These are phyloP conservation scores for Glarea lozoyensis DNA, from an alignment of 495 filamentous ascomycete genomes.

Conservation along the genomic window DNA sequence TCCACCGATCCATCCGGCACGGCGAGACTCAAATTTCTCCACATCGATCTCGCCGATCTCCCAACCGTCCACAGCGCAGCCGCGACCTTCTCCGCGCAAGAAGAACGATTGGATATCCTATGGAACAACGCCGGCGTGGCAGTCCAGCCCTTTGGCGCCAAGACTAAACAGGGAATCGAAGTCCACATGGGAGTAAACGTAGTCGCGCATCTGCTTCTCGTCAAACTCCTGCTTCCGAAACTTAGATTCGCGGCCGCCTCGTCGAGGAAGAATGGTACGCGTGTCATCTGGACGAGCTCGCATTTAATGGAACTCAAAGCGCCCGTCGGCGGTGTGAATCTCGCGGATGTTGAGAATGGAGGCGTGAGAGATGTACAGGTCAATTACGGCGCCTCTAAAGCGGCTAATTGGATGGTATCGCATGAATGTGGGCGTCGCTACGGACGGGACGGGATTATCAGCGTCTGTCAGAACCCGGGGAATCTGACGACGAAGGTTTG, in stretches of 20 bases:
- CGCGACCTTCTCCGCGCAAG: conserved; percentile 27
- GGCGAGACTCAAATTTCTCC: conserved; percentile 33
- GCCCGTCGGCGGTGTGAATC: conserved; percentile 22
- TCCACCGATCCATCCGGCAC: conserved; percentile 1
- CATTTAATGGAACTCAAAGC: conserved; percentile 19
- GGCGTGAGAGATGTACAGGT: conserved; percentile 4
- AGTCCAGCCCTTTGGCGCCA: conserved; percentile 17
- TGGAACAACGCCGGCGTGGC: conserved; percentile 48
- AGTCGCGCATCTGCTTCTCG: conserved; percentile 32
- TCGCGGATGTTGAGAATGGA: conserved; percentile 22
- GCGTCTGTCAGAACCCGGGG: conserved; percentile 9
- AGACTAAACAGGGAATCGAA: conserved; percentile 30
- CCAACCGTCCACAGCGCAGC: conserved; percentile 38
- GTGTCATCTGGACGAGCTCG: conserved; percentile 32
- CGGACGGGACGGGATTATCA: conserved; percentile 4
- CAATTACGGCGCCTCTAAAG: conserved; percentile 26
- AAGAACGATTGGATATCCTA: conserved; percentile 40
- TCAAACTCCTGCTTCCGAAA: conserved; percentile 36
- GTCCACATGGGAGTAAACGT: conserved; percentile 31
- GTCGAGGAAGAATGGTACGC: conserved; percentile 24
- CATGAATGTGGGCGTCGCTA: conserved; percentile 19
- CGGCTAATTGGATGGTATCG: conserved; percentile 26
- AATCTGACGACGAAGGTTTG: conserved; percentile 7
- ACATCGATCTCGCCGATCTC: conserved; percentile 40
- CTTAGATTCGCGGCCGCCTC: conserved; percentile 27